Evolutionary conservation across 352 stramenopile species (phyloP).

Genomic region (Phytophthora pseudosyringae): DNA sequence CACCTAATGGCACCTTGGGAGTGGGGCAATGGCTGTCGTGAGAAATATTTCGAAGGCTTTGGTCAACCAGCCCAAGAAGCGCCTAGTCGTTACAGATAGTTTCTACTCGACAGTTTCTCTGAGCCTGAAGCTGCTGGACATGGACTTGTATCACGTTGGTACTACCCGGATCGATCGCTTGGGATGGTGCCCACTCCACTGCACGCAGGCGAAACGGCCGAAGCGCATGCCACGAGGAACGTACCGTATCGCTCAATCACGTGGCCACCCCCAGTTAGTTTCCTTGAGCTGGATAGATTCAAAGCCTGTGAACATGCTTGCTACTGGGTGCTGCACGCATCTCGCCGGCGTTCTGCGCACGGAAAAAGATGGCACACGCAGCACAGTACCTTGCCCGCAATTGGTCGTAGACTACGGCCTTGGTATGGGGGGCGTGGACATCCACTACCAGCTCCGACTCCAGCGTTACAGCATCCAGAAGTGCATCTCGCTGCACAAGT

Average conservation of each 20-base stretch:
- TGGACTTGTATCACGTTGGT: background rate
- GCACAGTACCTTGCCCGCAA: background rate
- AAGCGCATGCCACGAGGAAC: background rate
- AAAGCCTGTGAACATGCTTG: background rate
- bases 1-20: no score
- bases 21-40: background rate
- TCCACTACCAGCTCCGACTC: no score
- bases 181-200: background rate
- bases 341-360: background rate
- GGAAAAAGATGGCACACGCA: background rate
- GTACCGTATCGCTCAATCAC: background rate
- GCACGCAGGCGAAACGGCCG: background rate
- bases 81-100: background rate
- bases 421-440: no score
- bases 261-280: background rate
- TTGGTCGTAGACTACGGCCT: no score
- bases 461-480: no score
- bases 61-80: background rate
- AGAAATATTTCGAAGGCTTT: background rate
- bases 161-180: background rate
- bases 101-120: background rate
- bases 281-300: background rate
- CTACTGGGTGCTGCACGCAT: background rate
- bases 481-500: no score
- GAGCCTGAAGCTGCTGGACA: background rate